Percentiles rank a stretch among this genome's conserved stretches.
Conservation (phyloP, 192 early-diverging fungal species). For the Oehlia diaphana region DNA sequence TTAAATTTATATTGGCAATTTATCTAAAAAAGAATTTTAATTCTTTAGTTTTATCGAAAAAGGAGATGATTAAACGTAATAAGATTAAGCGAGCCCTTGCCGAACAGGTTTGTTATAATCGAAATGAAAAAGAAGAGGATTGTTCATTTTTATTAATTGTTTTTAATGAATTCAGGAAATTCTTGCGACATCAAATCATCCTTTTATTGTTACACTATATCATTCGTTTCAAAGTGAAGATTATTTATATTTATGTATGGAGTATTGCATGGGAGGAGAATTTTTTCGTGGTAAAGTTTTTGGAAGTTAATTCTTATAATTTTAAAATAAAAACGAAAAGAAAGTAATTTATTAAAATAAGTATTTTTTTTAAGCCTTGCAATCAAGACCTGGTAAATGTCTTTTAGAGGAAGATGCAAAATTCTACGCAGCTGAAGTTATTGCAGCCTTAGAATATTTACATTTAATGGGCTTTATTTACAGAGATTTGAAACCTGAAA, state of each 20-base stretch:
- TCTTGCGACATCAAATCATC: slow-evolving; percentile 79
- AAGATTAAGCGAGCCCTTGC: slow-evolving; percentile 98
- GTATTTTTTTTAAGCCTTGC: slow-evolving; percentile 58
- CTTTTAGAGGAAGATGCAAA: slow-evolving; percentile 86
- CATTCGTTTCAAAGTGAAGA: slow-evolving; percentile 87
- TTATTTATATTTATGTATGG: slow-evolving; percentile 84
- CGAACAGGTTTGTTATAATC: slow-evolving; percentile 80
- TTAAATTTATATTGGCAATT: neutral
- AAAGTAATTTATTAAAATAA: neutral
- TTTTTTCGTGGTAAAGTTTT: slow-evolving; percentile 70
- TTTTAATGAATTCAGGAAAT: slow-evolving; percentile 43
- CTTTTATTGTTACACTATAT: slow-evolving; percentile 86
- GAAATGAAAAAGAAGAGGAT: neutral
- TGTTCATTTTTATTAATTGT: neutral
- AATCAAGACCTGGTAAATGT: slow-evolving; percentile 85
- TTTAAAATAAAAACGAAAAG: neutral
- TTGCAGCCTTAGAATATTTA: slow-evolving; percentile 92
- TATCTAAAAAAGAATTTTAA: neutral
- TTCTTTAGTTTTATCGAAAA: slow-evolving; percentile 68
- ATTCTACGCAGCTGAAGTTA: slow-evolving; percentile 98
- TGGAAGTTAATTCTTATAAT: neutral
- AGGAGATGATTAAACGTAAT: slow-evolving; percentile 97
- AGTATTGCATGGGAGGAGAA: slow-evolving; percentile 88
- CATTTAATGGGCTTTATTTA: slow-evolving; percentile 98
- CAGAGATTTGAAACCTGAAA: slow-evolving; percentile 97